Base-by-base conservation (phyloP, 345 rosid genomes). In the Cardamine occulta region DNA sequence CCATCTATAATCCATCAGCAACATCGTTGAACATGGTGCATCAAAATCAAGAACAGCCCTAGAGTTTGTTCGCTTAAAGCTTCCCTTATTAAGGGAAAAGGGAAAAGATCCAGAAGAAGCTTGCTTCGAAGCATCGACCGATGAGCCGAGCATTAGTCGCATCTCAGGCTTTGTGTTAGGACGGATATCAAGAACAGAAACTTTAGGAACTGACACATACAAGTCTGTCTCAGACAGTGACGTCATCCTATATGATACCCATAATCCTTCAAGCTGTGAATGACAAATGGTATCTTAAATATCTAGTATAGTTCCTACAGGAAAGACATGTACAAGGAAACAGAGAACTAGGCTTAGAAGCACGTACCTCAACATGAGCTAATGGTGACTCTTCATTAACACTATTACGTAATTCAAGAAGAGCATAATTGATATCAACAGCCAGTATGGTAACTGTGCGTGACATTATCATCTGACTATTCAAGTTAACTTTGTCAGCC, bases 71-170 rank as follows among this genome's bases (percentile, higher is more conserved):
- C 83, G 80, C 82, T 85, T 82, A 73, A 81, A 78, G 79, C 89
- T 86, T 47, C 77, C 73, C 78, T 84, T 88, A 56, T 75, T 85
- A 66, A 80, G 82, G 68, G 78, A 79, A 61, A 82, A 55, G 26
- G 97, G 84, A 15, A 78, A 72, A 68, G 85, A 88, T 82, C 86
- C 97, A 52, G 82, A 56, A 72, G 89, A 87, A 80, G 83, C 68
- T 76, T 84, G 95, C 80, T 90, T 95, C 47, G 84, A 86, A 78
- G 92, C 89, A 85, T 95, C 99, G 67, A 80, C 80, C 35, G 91
- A 92, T n/a, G 96, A 89, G 58, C 99, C 99, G 26, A 95, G 99
- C 98, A 95, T 95, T 81, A 95, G 83, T 29, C 97, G 93, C 99
- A 95, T 90, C 83, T 95, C 99, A 81, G 97, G 84, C 86, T 88